Evolutionary conservation across 2,329 filamentous ascomycete genomes (phyloP), one percentile per base, ranked within the genome.

Genomic region (Curvularia eragrostidis): DNA sequence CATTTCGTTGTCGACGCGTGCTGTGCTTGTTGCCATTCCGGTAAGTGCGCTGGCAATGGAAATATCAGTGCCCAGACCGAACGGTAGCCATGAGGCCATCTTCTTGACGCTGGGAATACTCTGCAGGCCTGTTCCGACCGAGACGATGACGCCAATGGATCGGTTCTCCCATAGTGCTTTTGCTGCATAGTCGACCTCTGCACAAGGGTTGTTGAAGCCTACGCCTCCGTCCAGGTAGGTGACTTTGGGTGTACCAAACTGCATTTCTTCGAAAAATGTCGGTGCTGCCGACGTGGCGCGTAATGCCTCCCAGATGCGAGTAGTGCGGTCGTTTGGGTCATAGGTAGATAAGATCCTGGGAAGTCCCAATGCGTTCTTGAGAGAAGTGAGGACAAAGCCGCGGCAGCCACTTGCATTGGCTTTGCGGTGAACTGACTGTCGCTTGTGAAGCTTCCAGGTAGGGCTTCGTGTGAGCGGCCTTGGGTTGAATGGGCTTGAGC

Each of bases 201-300:
- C 70, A 21, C 83, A 78, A 2, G 83, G 83, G 42, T 85, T 85
- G 58, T 82, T 81, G 68, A 81, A 79, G 10, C 79, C 78, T 0
- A 84, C 69, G 2, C 78, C 81, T 2, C 82, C 82, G 54, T 85
- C 83, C 0, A 81, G 70, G 58, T 84, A 86, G 0, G 74, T 77
- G 5, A 78, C 75, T 56, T 79, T 77, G 0, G 81, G 80, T 3
- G 77, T 75, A 5, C 77, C 73, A 52, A 85, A 81, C n/a, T 77
- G 72, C 71, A 83, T 84, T 6, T 81, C 79, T 59, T 82, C 81
- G 70, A 85, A 85, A 59, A 79, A 82, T 1, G 74, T 76, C 3
- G 83, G 82, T 3, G 81, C 80, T 5, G 83, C 81, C 1, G 81
- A 78, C 1, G 82, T 82, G 5, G 83, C 83, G 15, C 83, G 77